Conservation (phyloP, 2,329 filamentous ascomycete genomes). For the Herpotrichia juniperi region DNA sequence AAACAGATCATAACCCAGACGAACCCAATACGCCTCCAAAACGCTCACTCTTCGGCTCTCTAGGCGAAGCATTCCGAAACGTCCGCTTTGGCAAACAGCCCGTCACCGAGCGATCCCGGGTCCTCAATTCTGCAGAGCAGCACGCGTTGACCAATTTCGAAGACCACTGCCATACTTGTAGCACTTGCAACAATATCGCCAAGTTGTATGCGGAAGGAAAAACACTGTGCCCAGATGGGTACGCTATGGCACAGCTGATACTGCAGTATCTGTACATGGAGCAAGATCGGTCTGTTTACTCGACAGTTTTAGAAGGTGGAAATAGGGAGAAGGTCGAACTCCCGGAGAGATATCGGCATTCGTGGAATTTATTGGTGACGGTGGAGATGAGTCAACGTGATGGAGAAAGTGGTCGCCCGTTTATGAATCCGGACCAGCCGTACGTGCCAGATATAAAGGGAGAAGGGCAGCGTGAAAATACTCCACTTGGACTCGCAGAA, state of each 20-base stretch:
- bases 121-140: slow-evolving; percentile 23
- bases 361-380: slow-evolving; percentile 22
- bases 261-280: slow-evolving; percentile 30
- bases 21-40: slow-evolving; percentile 10
- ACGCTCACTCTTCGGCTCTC: slow-evolving; percentile 23
- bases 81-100: slow-evolving; percentile 27
- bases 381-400: slow-evolving; percentile 27
- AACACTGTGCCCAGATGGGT: slow-evolving; percentile 29
- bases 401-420: slow-evolving; percentile 19
- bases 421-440: slow-evolving; percentile 23
- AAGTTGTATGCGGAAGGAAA: slow-evolving; percentile 23
- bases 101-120: slow-evolving; percentile 12
- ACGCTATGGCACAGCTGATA: slow-evolving; percentile 23
- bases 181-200: slow-evolving; percentile 24
- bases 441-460: slow-evolving; percentile 11
- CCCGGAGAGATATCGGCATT: slow-evolving; percentile 22
- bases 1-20: neutral
- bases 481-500: slow-evolving; percentile 10
- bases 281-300: slow-evolving; percentile 24
- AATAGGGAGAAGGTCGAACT: slow-evolving; percentile 23
- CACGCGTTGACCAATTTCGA: slow-evolving; percentile 31
- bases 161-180: slow-evolving; percentile 29
- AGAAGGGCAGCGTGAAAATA: slow-evolving; percentile 1
- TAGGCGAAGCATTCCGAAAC: slow-evolving; percentile 30
- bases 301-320: slow-evolving; percentile 17